A percentile compares a stretch with the other conserved stretches of the same genome.
Conservation (phyloP, 2,329 filamentous ascomycete genomes). For the Keithomyces neogunnii region DNA sequence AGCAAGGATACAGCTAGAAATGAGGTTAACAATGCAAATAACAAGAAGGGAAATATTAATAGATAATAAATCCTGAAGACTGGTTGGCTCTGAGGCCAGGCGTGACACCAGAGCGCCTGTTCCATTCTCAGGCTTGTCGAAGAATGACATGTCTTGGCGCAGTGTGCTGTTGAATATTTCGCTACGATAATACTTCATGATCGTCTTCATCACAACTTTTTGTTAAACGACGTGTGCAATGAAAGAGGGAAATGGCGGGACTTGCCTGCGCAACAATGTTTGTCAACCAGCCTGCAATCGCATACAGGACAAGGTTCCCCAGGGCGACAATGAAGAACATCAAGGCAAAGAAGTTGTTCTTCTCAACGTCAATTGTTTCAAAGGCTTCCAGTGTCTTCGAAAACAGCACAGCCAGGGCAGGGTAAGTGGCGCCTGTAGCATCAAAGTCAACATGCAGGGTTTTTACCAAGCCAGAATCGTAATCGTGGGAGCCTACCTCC, state of each 20-base stretch:
- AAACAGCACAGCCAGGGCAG: slow-evolving; percentile 31
- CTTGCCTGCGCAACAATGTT: slow-evolving; percentile 28
- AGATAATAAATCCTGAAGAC: slow-evolving; percentile 41
- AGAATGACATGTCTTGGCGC: slow-evolving; percentile 44
- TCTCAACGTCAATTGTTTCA: slow-evolving; percentile 16
- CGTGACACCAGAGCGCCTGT: slow-evolving; percentile 30
- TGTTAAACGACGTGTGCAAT: neutral
- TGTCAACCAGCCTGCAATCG: slow-evolving; percentile 24
- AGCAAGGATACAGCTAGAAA: slow-evolving; percentile 36
- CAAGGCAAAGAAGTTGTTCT: slow-evolving; percentile 42
- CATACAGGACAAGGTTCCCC: slow-evolving; percentile 36
- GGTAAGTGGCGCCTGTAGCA: slow-evolving; percentile 26
- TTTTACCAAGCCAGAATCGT: neutral
- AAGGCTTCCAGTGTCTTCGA: slow-evolving; percentile 27
- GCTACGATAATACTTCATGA: slow-evolving; percentile 26
- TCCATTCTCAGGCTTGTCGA: slow-evolving; percentile 28
- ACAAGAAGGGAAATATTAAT: slow-evolving; percentile 39
- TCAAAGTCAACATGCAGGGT: too few relatives aligned
- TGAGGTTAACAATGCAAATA: slow-evolving; percentile 35
- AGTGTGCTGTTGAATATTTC: slow-evolving; percentile 43
- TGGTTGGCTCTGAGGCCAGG: slow-evolving; percentile 31
- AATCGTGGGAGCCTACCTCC: slow-evolving; percentile 15
- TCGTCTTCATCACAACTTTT: slow-evolving; percentile 11
- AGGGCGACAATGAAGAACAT: slow-evolving; percentile 49
- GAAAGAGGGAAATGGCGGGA: neutral